These are phyloP conservation scores for Neurospora sp. DNA, from an alignment of 495 filamentous ascomycete species.

Conservation along the genomic window DNA sequence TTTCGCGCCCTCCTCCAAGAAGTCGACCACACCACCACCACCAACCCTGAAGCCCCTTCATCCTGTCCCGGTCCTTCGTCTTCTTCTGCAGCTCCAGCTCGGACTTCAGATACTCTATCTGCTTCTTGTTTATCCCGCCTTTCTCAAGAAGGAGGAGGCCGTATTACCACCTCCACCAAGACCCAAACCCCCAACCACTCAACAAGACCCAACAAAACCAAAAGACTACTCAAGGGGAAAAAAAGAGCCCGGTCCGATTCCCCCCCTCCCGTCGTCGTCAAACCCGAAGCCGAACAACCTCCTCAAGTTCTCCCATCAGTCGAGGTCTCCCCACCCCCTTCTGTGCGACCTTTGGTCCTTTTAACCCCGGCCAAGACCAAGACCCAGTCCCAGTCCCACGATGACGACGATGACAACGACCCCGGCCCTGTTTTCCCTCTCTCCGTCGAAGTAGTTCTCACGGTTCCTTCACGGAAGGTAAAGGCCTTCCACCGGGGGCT, in stretches of 20 bases:
- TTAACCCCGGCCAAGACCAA: background rate
- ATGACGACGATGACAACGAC: too few species aligned
- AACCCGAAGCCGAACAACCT: background rate
- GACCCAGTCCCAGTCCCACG: background rate
- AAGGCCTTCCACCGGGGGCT: background rate
- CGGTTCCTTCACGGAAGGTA: background rate
- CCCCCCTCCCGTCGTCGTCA: background rate
- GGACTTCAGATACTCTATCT: background rate
- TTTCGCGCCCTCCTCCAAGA: background rate
- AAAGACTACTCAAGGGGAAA: too few species aligned
- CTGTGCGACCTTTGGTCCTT: background rate
- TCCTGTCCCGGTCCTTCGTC: background rate
- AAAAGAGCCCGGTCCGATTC: background rate
- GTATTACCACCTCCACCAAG: background rate
- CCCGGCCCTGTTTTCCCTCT: background rate
- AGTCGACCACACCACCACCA: background rate
- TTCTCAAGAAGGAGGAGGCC: background rate
- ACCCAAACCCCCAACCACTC: background rate
- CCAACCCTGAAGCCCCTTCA: background rate
- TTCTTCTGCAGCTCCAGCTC: background rate
- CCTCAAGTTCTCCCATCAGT: background rate
- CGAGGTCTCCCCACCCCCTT: background rate
- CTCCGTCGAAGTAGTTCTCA: background rate
- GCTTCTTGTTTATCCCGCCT: background rate
- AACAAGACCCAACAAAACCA: too few species aligned